Base-by-base conservation (phyloP, 2,329 filamentous ascomycete species). In the Pleurostoma richardsiae region DNA sequence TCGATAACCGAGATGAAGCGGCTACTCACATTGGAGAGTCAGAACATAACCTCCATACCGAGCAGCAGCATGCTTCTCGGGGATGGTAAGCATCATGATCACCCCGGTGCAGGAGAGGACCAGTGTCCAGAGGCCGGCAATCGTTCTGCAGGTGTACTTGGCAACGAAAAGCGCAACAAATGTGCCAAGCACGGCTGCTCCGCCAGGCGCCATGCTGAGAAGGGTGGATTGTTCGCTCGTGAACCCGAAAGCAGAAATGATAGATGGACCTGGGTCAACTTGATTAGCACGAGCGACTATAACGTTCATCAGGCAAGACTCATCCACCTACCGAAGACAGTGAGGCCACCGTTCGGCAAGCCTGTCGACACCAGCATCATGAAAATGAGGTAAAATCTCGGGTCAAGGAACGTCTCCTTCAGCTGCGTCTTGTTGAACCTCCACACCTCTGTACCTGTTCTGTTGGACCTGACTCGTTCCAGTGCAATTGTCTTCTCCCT, bases 391-490 rank as follows among this genome's bases (percentile, higher is more conserved):
- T 46, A 44, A 27, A 49, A 45, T 3, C 47, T 44, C 1, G 41
- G 33, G 56, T 83, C 80, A 39, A 64, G 58, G 42, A 80, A 76
- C 0, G 78, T 77, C 53, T 83, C 80, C 10, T 63, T 55, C 42
- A 81, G 68, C 56, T 83, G 80, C 19, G 71, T 67, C 47, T 68
- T 71, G 54, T 81, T 80, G 48, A 82, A 59, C 52, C 64, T 59
- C 51, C 77, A 75, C 52, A 82, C 79, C 56, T 82, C 78, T 4
- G 81, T 69, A 4, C 79, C 79, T 0, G 79, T 82, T 55, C 82
- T 78, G 52, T 82, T 81, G 30, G 70, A 69, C 3, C 75, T 66
- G 43, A 83, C 59, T 28, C 79, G 70, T 38, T 76, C 72, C 26
- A 83, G 73, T 38, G 76, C 76, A 44, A 81, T 66, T 11, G 72